Evolutionary conservation across 306 rosid genomes (phyloP).

Genomic region (Glycyrrhiza uralensis): DNA sequence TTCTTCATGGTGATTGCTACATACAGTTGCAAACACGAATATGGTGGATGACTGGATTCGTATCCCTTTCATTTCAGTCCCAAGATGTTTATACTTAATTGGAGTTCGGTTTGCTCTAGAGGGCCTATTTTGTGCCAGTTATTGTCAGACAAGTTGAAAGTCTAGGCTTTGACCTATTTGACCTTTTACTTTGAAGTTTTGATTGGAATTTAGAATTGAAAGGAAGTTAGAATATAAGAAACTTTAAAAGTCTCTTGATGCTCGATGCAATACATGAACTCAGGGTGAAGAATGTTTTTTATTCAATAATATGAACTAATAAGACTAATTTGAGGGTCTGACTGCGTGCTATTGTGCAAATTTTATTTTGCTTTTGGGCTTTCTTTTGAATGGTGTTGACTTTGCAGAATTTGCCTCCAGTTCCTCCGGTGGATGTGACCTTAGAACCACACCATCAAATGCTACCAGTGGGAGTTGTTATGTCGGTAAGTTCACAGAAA

Average conservation of each 20-base stretch:
- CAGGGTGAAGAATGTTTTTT: not conserved
- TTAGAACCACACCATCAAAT: conserved; percentile 67
- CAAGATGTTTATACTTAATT: not conserved
- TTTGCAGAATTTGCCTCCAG: conserved; percentile 70
- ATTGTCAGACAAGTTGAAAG: not conserved
- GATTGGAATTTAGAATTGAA: not conserved
- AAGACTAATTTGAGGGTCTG: not conserved
- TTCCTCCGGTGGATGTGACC: conserved; percentile 58
- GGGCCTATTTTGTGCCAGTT: not conserved
- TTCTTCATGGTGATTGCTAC: not conserved
- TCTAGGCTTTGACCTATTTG: not conserved
- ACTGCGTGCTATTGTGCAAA: not conserved
- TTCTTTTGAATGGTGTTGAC: conserved; percentile 23
- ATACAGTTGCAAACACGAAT: not conserved
- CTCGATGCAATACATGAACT: not conserved
- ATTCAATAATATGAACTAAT: not conserved
- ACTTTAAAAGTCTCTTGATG: not conserved
- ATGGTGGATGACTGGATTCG: conserved; percentile 1
- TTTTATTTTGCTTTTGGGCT: conserved; percentile 10
- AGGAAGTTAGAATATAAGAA: not conserved
- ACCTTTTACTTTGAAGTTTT: not conserved
- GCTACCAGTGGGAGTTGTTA: conserved; percentile 72
- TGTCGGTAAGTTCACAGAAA: conserved; percentile 60
- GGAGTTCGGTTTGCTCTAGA: not conserved
- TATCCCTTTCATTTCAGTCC: not conserved